Evolutionary conservation across 805 yeast genomes (phyloP), one percentile per base, ranked within the genome.

Genomic region (Komagataella pastoris): DNA sequence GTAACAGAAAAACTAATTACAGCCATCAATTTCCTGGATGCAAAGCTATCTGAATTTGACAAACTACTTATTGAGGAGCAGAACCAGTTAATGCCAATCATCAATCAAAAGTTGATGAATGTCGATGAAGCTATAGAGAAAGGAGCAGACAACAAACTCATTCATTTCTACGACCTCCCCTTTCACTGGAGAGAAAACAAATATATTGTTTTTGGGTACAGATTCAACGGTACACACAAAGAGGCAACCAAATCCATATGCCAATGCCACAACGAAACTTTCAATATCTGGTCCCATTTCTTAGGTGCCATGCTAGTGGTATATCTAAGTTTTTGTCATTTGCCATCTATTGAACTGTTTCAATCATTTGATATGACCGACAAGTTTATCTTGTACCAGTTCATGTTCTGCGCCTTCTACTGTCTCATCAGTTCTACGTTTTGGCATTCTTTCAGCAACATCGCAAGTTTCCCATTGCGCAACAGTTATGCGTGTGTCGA

Each of bases 221-320:
- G 97, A 54, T 93, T 91, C 67, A 81, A 84, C 55, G 69, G 77
- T 53, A 74, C 77, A 46, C 89, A 84, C 61, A 30, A 60, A 6
- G 74, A 76, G 51, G 84, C 93, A 56, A 50, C 84, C 30, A 65
- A 71, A 54, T 79, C 90, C 49, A 69, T 89, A 17, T 75, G 80
- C 61, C 63, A 71, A 49, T 56, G 75, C 64, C 98, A 93, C 67
- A 91, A 91, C 63, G 99, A 91, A 65, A 77, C 96, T 0, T 76
- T 85, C 62, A 93, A 93, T 66, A 89, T 91, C 52, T 91, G 99
- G 98, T 77, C 96, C 0, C 99, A 91, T 68, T 60, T 88, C 12
- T 43, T 80, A 1, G 98, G 97, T 12, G 76, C 85, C 2, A 30
- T 79, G 2, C 59, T 79, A 24, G 67, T 90, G 63, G 50, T 75